Conservation (phyloP, 371 early-diverging fungal species). For the Mortierella sp. region DNA sequence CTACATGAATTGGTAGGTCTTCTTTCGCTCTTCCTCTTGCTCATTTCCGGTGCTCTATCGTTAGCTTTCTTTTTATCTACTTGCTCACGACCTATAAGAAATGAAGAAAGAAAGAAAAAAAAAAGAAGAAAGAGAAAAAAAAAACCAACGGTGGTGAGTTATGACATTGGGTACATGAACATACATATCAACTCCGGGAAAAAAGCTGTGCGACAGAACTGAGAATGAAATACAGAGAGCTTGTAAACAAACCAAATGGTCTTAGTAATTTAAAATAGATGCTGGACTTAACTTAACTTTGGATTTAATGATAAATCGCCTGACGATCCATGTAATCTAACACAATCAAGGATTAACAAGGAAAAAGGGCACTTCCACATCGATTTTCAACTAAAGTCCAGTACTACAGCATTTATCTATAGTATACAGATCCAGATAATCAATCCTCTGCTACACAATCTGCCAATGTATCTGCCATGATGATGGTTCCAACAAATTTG, state of each 20-base stretch:
- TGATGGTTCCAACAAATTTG: not conserved
- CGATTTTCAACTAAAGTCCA: too few species aligned
- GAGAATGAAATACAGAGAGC: slow-evolving; percentile 14
- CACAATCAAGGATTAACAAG: not conserved
- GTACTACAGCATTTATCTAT: too few species aligned
- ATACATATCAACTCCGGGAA: slow-evolving; percentile 15
- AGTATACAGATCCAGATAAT: not conserved
- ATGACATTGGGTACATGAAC: not conserved
- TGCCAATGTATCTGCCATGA: not conserved
- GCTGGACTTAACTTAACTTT: not conserved
- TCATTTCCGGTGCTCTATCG: too few species aligned
- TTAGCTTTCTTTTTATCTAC: not conserved
- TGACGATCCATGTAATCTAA: not conserved
- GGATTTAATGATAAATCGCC: not conserved
- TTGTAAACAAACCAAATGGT: not conserved
- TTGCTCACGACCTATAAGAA: not conserved
- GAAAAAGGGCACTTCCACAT: not conserved
- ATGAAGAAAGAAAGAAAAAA: too few species aligned
- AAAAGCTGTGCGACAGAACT: slow-evolving; percentile 34
- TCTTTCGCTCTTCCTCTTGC: too few species aligned
- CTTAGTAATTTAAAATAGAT: not conserved
- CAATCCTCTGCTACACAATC: too few species aligned
- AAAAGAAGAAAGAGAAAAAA: too few species aligned
- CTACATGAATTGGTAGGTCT: too few species aligned
- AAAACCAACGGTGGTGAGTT: not conserved